Evolutionary conservation across 306 rosid genomes (phyloP), one percentile per base, ranked within the genome.

Genomic region (Castanea crenata): DNA sequence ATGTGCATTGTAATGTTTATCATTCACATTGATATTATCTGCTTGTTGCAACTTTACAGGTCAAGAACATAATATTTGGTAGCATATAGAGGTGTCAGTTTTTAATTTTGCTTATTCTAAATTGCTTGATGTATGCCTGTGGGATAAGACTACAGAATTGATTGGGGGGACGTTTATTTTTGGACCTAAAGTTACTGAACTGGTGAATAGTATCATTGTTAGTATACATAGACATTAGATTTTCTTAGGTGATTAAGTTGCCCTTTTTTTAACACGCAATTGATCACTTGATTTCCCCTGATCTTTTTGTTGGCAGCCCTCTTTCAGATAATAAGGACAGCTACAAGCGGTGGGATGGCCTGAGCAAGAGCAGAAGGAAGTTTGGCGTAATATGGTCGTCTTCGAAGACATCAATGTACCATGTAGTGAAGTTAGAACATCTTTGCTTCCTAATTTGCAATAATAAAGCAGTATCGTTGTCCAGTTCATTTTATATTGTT

Each of bases 241-340:
- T 6, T 63, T 15, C 6, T 63, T 4, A 59, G 71, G 51, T 13
- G 8, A 63, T 31, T n/a, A 76, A 41, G 6, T 61, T 76, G 72
- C 6, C 15, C 14, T 21, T 27, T 49, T 13, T 63, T 31, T 31
- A 27, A 16, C 31, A 67, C 29, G 32, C 46, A 29, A 3, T 25
- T 55, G 71, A 10, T 70, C 20, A 27, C 13, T 31, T 46, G 41
- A 25, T 41, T 44, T 2, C 35, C 44, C 55, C 29, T 56, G 10
- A 19, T 38, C 35, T 46, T 73, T 77, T 73, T 32, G 65, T 82
- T 84, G 72, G 83, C 90, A 90, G 97, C 86, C 80, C 84, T 90
- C 82, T 90, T 88, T 80, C 91, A 79, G 92, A 87, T 87, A 77
- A 84, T 90, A 27, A 88, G 87, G 85, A 87, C 80, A 2, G 87